Conservation (phyloP, 352 stramenopile species). For the Globisporangium yorkense region DNA sequence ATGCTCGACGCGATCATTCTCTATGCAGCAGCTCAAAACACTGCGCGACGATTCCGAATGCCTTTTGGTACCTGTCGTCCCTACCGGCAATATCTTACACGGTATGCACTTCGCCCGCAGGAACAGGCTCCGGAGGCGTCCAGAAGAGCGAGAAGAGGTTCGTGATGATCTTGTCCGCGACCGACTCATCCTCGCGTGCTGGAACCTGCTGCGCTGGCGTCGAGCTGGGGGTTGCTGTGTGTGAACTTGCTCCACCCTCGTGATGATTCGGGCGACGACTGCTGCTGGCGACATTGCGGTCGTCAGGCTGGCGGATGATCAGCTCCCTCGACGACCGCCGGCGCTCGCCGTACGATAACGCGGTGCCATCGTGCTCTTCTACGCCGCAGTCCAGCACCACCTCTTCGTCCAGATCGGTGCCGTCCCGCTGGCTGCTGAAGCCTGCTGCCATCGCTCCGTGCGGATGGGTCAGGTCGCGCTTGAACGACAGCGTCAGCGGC, state of each 20-base stretch:
- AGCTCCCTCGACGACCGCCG: conserved; percentile 9
- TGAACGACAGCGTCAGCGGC: conserved; percentile 76
- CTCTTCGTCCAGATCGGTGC: conserved; percentile 48
- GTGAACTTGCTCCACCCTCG: not conserved
- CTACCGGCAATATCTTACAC: conserved; percentile 26
- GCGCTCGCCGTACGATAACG: conserved; percentile 5
- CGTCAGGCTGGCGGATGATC: conserved; percentile 1
- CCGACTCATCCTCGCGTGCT: conserved; percentile 33
- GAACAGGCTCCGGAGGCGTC: conserved; percentile 33
- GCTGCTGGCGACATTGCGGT: not conserved
- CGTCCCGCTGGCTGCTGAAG: too few relatives aligned
- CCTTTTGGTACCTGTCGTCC: too few relatives aligned
- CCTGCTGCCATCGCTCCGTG: not conserved
- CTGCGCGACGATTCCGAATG: too few relatives aligned
- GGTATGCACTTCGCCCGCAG: conserved; percentile 29
- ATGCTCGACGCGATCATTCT: too few relatives aligned
- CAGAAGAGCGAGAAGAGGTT: conserved; percentile 84
- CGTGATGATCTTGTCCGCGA: conserved; percentile 81
- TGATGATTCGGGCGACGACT: not conserved
- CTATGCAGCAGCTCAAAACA: too few relatives aligned
- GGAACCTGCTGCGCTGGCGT: conserved; percentile 1
- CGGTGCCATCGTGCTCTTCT: conserved; percentile 6
- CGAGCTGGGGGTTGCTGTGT: not conserved
- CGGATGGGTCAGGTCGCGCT: conserved; percentile 22
- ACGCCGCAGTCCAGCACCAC: conserved; percentile 36